phyloP scores from a whole-genome alignment of 306 rosid species.

The Nissolia schottii region DNA sequence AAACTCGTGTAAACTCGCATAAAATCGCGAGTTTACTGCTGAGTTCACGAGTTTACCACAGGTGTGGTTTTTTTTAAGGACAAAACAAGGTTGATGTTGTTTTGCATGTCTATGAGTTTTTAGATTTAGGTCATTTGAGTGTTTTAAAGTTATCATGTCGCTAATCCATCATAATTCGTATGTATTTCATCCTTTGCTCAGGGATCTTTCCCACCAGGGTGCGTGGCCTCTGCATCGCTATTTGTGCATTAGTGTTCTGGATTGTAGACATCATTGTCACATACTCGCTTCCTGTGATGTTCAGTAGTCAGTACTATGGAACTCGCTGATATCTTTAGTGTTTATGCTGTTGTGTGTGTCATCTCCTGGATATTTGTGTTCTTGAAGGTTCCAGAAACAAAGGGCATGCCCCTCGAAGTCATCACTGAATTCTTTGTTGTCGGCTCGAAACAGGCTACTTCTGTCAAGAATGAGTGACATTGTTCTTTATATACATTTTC shows the following conservation, averaged over 20 bases:
- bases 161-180: no score
- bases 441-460: constrained; percentile 49
- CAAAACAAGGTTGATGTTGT: no score
- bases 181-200: constrained; percentile 59
- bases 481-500: no score
- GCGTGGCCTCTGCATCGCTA: constrained; percentile 74
- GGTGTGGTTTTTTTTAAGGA: no score
- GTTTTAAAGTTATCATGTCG: no score
- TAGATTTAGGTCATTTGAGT: no score
- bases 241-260: constrained; percentile 68
- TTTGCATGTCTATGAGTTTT: no score
- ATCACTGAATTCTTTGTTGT: constrained; percentile 71
- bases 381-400: constrained; percentile 82
- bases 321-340: constrained; percentile 54
- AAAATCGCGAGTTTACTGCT: no score
- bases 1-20: no score
- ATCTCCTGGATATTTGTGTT: constrained; percentile 61
- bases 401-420: constrained; percentile 91
- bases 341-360: constrained; percentile 53
- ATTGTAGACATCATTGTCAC: constrained; percentile 67
- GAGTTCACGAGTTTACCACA: no score
- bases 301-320: constrained; percentile 47
- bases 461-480: constrained; percentile 44
- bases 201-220: constrained; percentile 76
- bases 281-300: constrained; percentile 60